These are phyloP conservation scores for Raphanus sativus DNA, from an alignment of 345 rosid species.

Conservation along the genomic window DNA sequence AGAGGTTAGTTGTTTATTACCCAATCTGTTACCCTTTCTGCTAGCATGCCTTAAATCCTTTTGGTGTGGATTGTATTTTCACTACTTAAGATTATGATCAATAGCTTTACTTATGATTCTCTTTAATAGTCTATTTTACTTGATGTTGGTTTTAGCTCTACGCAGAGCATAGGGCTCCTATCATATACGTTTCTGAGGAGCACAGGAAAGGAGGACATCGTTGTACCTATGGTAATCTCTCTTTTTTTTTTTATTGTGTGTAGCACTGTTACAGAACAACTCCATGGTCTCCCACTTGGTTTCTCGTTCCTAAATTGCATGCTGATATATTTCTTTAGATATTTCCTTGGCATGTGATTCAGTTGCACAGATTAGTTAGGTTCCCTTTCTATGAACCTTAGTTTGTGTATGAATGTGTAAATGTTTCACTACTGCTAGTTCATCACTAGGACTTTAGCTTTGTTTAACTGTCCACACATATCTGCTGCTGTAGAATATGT, in stretches of 20 bases:
- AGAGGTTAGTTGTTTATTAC: conserved; percentile 44
- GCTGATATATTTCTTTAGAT: neutral
- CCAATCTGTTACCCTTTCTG: too few species aligned
- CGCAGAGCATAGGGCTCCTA: conserved; percentile 89
- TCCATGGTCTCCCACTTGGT: neutral
- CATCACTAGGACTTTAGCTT: conserved; percentile 1
- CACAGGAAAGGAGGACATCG: conserved; percentile 89
- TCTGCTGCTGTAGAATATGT: conserved; percentile 7
- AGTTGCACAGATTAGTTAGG: neutral
- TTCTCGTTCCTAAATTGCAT: neutral
- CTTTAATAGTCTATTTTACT: conserved; percentile 20
- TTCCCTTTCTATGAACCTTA: too few species aligned
- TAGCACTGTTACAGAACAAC: neutral
- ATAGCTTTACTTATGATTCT: neutral
- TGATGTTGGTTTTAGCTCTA: conserved; percentile 55
- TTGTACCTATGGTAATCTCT: conserved; percentile 88
- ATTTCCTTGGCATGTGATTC: neutral
- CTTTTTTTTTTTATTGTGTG: conserved; percentile 3
- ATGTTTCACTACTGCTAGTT: conserved; percentile 4
- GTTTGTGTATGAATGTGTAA: neutral
- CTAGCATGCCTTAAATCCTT: too few species aligned
- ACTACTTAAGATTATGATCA: neutral
- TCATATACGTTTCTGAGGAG: conserved; percentile 90
- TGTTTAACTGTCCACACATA: neutral
- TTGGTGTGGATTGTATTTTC: neutral